A percentile compares a stretch with the other conserved stretches of the same genome.
These are phyloP conservation scores for Larix kaempferi DNA, from an alignment of 75 land plant species.

Conservation along the genomic window DNA sequence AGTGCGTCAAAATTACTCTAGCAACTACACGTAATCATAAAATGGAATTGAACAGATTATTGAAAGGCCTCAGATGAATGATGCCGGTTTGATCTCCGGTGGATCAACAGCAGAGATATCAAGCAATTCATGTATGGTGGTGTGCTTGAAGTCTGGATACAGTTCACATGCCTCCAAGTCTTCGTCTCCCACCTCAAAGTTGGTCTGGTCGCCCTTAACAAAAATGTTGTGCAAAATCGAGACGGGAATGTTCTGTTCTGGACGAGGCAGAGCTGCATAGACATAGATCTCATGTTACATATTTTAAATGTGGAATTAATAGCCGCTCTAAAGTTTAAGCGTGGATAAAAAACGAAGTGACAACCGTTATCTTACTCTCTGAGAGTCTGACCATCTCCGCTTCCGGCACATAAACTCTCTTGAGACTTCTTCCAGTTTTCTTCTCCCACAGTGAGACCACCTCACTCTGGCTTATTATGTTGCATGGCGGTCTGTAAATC, in stretches of 20 bases:
- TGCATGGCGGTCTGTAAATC: constrained; percentile 29
- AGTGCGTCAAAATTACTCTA: no score
- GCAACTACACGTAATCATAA: no score
- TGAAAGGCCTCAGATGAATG: constrained; percentile 1
- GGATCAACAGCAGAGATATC: constrained; percentile 8
- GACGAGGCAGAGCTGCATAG: constrained; percentile 24
- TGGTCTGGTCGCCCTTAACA: constrained; percentile 26
- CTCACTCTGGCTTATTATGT: constrained; percentile 35
- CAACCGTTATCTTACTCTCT: constrained; percentile 15
- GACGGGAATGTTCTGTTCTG: constrained; percentile 23
- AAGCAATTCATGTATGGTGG: constrained; percentile 23
- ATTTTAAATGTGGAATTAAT: neutral
- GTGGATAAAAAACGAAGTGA: neutral
- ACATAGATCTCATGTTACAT: neutral
- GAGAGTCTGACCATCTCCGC: constrained; percentile 27
- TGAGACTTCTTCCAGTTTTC: constrained; percentile 25
- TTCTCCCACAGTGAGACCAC: constrained; percentile 36
- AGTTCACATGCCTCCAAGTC: constrained; percentile 34
- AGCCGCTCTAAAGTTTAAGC: neutral
- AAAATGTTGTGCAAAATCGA: constrained; percentile 32
- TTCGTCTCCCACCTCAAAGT: constrained; percentile 18
- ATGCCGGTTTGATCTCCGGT: constrained; percentile 11
- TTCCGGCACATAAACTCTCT: constrained; percentile 25
- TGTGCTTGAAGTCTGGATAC: constrained; percentile 44
- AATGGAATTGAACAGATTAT: no score